Conservation (phyloP, 495 filamentous ascomycete genomes). For the Penicillium ochrochloron region DNA sequence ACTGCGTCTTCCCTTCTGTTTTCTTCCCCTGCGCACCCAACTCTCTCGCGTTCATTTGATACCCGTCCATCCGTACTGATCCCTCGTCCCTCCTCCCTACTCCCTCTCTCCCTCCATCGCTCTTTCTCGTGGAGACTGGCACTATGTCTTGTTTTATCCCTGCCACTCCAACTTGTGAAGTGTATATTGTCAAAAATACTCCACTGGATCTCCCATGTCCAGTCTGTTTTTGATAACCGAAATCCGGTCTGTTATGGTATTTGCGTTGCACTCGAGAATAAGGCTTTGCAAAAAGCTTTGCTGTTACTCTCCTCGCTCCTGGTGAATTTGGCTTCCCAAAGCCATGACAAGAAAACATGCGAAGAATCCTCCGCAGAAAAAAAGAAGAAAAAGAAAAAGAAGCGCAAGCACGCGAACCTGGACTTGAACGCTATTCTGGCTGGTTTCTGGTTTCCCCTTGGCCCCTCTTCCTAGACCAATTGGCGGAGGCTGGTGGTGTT, state of each 20-base stretch:
- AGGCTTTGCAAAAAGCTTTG: not conserved
- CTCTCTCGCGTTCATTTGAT: constrained; percentile 49
- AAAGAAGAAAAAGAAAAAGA: constrained; percentile 39
- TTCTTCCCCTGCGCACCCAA: constrained; percentile 34
- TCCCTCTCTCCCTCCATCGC: not conserved
- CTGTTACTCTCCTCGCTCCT: not conserved
- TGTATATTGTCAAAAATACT: constrained; percentile 36
- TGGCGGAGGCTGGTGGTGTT: constrained; percentile 53
- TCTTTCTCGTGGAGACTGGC: constrained; percentile 10
- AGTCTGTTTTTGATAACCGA: constrained; percentile 20
- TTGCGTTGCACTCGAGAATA: constrained; percentile 7
- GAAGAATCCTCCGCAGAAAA: constrained; percentile 12
- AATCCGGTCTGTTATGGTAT: constrained; percentile 13
- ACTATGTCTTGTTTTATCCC: constrained; percentile 2
- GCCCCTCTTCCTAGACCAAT: constrained; percentile 45
- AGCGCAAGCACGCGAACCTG: constrained; percentile 42
- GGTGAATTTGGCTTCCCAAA: constrained; percentile 6
- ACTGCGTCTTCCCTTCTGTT: constrained; percentile 37
- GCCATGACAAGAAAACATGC: constrained; percentile 19
- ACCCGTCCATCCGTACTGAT: constrained; percentile 47
- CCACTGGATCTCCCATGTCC: constrained; percentile 7
- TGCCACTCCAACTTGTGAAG: constrained; percentile 24
- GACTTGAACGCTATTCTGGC: constrained; percentile 40
- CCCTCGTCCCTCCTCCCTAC: constrained; percentile 26
- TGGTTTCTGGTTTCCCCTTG: constrained; percentile 38